phyloP scores from a whole-genome alignment of 371 early-diverging fungal genomes.

The Synchytrium microbalum region DNA sequence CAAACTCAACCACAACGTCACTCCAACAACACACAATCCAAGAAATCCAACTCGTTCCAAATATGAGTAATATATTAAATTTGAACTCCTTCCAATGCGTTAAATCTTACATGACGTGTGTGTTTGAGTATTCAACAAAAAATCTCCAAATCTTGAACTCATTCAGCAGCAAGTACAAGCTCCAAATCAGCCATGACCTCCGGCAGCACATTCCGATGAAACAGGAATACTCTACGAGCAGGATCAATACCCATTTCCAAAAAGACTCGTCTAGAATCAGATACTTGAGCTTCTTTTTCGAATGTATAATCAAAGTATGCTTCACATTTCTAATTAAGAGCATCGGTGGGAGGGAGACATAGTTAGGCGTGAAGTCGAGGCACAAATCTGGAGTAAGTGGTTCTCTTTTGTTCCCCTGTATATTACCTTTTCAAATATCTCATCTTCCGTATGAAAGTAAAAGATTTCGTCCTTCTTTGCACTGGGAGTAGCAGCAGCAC shows the following conservation, averaged over 20 bases:
- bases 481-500: not conserved
- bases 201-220: slow-evolving; percentile 54
- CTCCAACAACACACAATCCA: no score
- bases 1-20: no score
- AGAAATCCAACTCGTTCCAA: no score
- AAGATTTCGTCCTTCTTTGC: slow-evolving; percentile 42
- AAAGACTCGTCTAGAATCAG: slow-evolving; percentile 77
- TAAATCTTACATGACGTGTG: no score
- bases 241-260: slow-evolving; percentile 79
- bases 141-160: no score
- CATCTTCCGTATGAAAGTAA: slow-evolving; percentile 88
- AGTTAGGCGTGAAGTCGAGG: not conserved
- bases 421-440: slow-evolving; percentile 60
- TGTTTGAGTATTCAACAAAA: no score
- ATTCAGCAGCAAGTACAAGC: not conserved
- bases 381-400: not conserved
- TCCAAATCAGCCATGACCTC: slow-evolving; percentile 37
- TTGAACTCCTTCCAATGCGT: no score
- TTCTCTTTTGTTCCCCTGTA: not conserved
- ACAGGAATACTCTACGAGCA: slow-evolving; percentile 60
- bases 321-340: slow-evolving; percentile 27
- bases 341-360: not conserved
- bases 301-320: slow-evolving; percentile 61
- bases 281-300: slow-evolving; percentile 47
- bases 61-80: no score